Evolutionary conservation across 148 eudicot genomes (phyloP), one percentile per base, ranked within the genome.

Genomic region (Limonium bicolor): DNA sequence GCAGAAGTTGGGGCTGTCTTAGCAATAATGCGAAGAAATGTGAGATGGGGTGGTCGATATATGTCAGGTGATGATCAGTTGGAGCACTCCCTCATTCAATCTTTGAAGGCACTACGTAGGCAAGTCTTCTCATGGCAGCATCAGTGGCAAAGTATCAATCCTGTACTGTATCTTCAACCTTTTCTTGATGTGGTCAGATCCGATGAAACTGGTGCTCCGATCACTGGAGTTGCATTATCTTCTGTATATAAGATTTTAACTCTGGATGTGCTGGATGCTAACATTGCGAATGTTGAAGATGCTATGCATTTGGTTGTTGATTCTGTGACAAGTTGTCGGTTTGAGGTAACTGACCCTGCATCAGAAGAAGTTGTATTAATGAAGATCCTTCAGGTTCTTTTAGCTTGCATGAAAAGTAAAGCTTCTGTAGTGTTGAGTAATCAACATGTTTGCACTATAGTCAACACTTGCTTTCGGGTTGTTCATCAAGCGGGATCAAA

Each of bases 1-100:
- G 74, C 96, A 3, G 96, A 87, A 66, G 74, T 78, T 45, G 82
- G 82, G 58, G 88, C 88, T 21, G 96, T 87, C 20, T 62, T 82
- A 56, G 85, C 96, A 40, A 88, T 87, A 28, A 82, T 87, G 96
- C 67, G 96, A 64, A 87, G 94, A 67, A 87, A 87, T 67, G 96
- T 82, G 27, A 68, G 88, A 57, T 87, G 94, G 94, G 94, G 96
- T 58, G 81, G 74, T 44, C 86, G 72, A 39, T 87, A 76, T 69
- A 73, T 69, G 51, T 69, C 80, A 6, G 82, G 74, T 37, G 90
- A 82, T 62, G 96, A 87, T 50, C 88, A 87, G 52, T 46, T 76
- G 38, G 96, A 87, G 56, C 82, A 82, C 58, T 67, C 86, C 61
- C 94, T 86, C 48, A 73, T 87, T 39, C 74, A 73, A 21, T 71